These are phyloP conservation scores for Pistacia atlantica DNA, from an alignment of 345 rosid species.

Conservation along the genomic window DNA sequence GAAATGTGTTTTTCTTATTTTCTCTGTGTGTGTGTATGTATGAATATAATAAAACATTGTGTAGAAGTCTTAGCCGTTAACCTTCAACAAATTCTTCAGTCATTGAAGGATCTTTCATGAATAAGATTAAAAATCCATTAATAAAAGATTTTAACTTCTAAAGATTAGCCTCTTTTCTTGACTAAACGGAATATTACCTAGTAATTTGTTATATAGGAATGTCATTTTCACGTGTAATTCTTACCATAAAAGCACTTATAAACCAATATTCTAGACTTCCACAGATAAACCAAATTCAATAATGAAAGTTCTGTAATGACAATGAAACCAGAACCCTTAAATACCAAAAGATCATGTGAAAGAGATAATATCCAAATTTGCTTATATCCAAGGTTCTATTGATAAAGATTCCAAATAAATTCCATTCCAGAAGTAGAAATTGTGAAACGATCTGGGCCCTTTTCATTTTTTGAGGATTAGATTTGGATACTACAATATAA, in stretches of 20 bases:
- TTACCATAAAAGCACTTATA: neutral
- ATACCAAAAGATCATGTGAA: neutral
- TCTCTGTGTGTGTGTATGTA: too few species aligned
- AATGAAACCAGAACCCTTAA: neutral
- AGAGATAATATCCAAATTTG: too few species aligned
- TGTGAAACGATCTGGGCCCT: neutral
- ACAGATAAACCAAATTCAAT: neutral
- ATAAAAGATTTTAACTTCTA: neutral
- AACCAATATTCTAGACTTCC: neutral
- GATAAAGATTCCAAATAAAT: neutral
- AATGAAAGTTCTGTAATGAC: neutral
- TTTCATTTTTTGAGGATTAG: neutral
- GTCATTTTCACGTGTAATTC: neutral
- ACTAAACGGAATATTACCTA: neutral
- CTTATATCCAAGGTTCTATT: neutral
- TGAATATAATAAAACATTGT: neutral
- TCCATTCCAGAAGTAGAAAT: neutral
- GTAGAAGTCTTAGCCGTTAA: neutral
- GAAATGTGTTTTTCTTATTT: too few species aligned
- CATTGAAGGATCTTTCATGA: neutral
- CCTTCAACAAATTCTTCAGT: neutral
- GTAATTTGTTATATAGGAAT: too few species aligned
- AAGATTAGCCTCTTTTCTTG: neutral
- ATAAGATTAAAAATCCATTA: too few species aligned
- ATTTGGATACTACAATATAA: neutral